Conservation (phyloP, 306 rosid species). For the Canavalia ensiformis region DNA sequence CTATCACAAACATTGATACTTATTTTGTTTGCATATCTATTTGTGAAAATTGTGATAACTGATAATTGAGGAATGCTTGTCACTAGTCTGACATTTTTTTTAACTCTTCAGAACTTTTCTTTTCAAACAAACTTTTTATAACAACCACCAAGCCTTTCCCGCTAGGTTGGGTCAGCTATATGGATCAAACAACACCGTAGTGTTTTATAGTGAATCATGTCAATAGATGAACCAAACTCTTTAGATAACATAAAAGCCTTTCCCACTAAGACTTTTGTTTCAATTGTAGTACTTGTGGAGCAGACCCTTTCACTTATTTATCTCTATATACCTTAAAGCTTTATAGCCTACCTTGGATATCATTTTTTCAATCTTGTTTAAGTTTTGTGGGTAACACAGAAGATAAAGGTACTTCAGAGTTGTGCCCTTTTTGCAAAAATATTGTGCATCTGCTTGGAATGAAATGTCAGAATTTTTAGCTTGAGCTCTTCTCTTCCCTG, state of each 20-base stretch:
- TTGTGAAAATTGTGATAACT: background rate
- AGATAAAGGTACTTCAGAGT: too few relatives aligned
- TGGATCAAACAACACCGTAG: too few relatives aligned
- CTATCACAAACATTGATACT: background rate
- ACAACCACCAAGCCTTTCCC: background rate
- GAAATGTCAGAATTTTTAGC: background rate
- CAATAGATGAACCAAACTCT: background rate
- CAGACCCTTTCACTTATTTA: background rate
- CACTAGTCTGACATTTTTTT: background rate
- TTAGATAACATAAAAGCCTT: background rate
- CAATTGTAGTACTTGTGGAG: background rate
- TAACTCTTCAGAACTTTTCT: background rate
- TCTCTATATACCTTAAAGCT: background rate
- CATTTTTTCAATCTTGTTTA: too few relatives aligned
- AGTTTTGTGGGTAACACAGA: too few relatives aligned
- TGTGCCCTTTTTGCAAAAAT: too few relatives aligned
- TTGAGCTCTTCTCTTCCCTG: background rate
- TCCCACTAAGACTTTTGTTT: background rate
- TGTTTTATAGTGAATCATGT: too few relatives aligned
- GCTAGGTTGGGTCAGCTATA: too few relatives aligned
- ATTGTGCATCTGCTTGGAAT: background rate
- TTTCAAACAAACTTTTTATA: background rate
- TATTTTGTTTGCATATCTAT: conserved; percentile 19
- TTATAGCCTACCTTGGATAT: too few relatives aligned
- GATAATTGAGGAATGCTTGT: conserved; percentile 2